phyloP scores from a whole-genome alignment of 164 flowering plant genomes.

The Vitis labrusca region DNA sequence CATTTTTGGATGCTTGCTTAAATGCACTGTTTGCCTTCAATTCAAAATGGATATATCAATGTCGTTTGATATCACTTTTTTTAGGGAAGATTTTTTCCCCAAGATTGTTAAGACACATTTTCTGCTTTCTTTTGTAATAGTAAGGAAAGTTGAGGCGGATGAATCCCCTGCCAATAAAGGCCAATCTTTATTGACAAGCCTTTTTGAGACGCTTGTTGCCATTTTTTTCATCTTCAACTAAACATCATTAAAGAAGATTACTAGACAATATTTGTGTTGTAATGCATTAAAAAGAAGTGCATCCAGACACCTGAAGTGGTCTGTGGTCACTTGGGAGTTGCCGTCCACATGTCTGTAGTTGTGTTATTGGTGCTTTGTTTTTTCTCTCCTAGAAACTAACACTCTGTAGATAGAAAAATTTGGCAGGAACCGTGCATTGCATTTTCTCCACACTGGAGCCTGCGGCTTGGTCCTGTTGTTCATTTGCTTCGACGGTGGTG shows the following conservation, averaged over 20 bases:
- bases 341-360: not conserved
- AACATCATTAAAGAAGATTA: not conserved
- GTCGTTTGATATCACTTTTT: no score
- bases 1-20: no score
- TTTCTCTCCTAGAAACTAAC: slow-evolving; percentile 6
- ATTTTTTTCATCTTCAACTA: not conserved
- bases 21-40: no score
- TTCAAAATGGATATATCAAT: no score
- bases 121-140: no score
- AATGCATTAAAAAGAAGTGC: not conserved
- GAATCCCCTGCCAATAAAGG: no score
- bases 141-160: no score
- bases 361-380: not conserved
- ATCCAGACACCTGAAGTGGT: not conserved
- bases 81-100: no score
- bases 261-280: not conserved
- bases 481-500: slow-evolving; percentile 87
- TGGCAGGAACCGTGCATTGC: slow-evolving; percentile 97
- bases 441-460: slow-evolving; percentile 85
- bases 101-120: no score
- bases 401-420: slow-evolving; percentile 37
- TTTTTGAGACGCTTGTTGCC: no score
- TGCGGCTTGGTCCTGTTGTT: slow-evolving; percentile 82
- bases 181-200: no score
- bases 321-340: not conserved